Evolutionary conservation across 352 stramenopile species (phyloP).

Genomic region (Pythium coloratum): DNA sequence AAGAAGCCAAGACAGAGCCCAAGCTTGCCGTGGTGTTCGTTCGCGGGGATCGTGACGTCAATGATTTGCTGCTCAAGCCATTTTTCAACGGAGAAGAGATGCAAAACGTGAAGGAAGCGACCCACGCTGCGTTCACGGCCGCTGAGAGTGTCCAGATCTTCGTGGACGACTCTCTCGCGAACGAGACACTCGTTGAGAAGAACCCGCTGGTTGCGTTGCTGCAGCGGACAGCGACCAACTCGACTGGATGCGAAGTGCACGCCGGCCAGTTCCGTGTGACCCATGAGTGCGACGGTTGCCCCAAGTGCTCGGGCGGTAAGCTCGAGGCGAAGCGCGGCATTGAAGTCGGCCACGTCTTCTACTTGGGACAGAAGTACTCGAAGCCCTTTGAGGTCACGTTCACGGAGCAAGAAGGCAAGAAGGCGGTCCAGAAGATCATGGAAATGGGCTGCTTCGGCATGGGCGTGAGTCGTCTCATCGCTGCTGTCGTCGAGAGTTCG

Average conservation of each 20-base stretch:
- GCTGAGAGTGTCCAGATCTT: slow-evolving; percentile 37
- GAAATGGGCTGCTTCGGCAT: slow-evolving; percentile 91
- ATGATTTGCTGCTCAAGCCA: slow-evolving; percentile 68
- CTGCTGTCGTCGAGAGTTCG: slow-evolving; percentile 75
- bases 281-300: slow-evolving; percentile 63
- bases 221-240: background rate
- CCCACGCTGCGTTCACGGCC: slow-evolving; percentile 20
- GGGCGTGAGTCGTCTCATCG: slow-evolving; percentile 80
- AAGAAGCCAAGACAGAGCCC: slow-evolving; percentile 8
- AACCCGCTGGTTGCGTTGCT: slow-evolving; percentile 18
- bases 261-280: slow-evolving; percentile 67
- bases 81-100: slow-evolving; percentile 67
- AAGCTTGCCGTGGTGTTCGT: slow-evolving; percentile 46
- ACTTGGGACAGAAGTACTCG: slow-evolving; percentile 89
- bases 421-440: slow-evolving; percentile 48
- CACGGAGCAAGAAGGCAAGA: slow-evolving; percentile 35
- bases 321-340: slow-evolving; percentile 83
- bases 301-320: slow-evolving; percentile 32
- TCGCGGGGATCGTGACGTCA: slow-evolving; percentile 61
- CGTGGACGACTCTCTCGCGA: slow-evolving; percentile 61
- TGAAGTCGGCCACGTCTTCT: slow-evolving; percentile 89
- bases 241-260: slow-evolving; percentile 17
- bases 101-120: slow-evolving; percentile 31
- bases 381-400: slow-evolving; percentile 75
- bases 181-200: background rate